Base-by-base conservation (phyloP, 208 protist species). In the Wallacemonas sp. region DNA sequence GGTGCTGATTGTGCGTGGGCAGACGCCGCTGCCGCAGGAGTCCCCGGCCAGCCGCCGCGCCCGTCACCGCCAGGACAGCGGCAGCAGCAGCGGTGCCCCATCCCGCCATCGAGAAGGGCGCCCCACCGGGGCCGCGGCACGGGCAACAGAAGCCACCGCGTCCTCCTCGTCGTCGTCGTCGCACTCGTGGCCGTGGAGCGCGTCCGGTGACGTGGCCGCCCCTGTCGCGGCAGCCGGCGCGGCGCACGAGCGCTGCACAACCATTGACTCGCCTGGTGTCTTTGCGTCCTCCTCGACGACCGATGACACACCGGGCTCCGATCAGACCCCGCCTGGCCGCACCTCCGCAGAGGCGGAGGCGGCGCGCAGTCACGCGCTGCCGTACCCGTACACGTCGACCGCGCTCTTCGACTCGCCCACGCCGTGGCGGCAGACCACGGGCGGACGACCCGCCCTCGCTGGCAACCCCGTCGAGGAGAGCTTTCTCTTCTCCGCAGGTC, bases 381-480 rank as follows among this genome's bases (percentile, higher is more conserved):
- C 44, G 16, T 25, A 25, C 20, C 18, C 49, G 49, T 57, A 57
- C 49, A 12, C 25, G 11, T 36, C 49, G 5, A 33, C 25, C 14
- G 49, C 49, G 26, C 49, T 57, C 25, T 59, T 59, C 32, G 52
- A 59, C 52, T 44, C 52, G 29, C 52, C 52, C 7, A 59, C 38
- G 52, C 52, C 52, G 10, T 36, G 52, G 31, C 52, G 52, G n/a
- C 52, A 44, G 18, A 59, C 12, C 31, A n/a, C 32, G 7, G 52
- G 52, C 32, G 52, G 52, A 4, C 52, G 52, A 12, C 52, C 52
- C 3, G 31, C 52, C 10, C 52, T 59, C n/a, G 31, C 16, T 8
- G 16, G 52, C 26, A 59, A 44, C 52, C 16, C 29, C 12, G 52
- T 29, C 3, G 31, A 36, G n/a, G 31, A 59, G 4, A 59, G 52